These are phyloP conservation scores for Claviceps spartinae DNA, from an alignment of 2,329 filamentous ascomycete species.

Conservation along the genomic window DNA sequence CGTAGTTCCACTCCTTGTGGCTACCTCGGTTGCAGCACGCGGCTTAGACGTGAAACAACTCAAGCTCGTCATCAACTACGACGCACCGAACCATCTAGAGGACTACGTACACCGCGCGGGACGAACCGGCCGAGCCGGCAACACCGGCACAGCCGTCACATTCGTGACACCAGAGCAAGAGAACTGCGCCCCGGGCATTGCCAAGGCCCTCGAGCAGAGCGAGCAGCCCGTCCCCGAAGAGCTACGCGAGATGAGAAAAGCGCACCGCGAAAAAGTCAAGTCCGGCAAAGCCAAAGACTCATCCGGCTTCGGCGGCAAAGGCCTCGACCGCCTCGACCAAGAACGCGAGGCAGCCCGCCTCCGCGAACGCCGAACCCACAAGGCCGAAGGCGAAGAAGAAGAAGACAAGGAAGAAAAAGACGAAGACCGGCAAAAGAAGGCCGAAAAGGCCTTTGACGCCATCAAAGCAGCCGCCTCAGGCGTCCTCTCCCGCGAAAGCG, in stretches of 20 bases:
- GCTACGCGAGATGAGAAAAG: constrained; percentile 50
- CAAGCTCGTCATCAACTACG: constrained; percentile 91
- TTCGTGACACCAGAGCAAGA: constrained; percentile 89
- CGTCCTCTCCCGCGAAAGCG: constrained; percentile 38
- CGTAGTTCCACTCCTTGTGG: constrained; percentile 77
- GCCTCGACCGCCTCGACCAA: constrained; percentile 80
- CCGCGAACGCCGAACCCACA: constrained; percentile 78
- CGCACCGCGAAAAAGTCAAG: constrained; percentile 83
- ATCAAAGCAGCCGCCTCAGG: constrained; percentile 49
- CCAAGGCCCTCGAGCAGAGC: constrained; percentile 85
- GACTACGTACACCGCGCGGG: constrained; percentile 94
- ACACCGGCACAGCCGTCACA: constrained; percentile 87
- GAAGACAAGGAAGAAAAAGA: constrained; percentile 72
- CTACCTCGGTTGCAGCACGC: constrained; percentile 88
- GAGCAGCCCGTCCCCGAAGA: constrained; percentile 67
- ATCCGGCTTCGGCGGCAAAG: constrained; percentile 88
- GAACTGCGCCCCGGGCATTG: constrained; percentile 75
- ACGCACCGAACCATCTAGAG: constrained; percentile 85
- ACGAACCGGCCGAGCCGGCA: constrained; percentile 85
- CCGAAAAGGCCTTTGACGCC: constrained; percentile 51
- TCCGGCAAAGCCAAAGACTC: constrained; percentile 79
- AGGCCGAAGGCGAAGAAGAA: constrained; percentile 73
- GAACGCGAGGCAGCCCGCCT: constrained; percentile 78
- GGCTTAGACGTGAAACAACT: constrained; percentile 93
- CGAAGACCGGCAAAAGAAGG: constrained; percentile 58